Evolutionary conservation across 345 rosid genomes (phyloP), one percentile per base, ranked within the genome.

Genomic region (Mallotus nudiflorus): DNA sequence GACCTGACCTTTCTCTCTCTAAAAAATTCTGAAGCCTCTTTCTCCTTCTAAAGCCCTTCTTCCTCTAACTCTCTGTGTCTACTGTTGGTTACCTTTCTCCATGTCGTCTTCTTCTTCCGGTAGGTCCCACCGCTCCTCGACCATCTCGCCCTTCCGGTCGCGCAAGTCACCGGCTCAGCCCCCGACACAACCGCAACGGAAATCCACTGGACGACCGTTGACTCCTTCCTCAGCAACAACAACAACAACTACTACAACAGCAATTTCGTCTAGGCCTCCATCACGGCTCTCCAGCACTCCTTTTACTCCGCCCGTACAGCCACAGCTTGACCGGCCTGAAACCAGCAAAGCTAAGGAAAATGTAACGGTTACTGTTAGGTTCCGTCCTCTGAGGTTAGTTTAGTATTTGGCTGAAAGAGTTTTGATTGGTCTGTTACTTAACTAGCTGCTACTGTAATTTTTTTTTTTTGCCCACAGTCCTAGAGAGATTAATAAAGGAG

Each of bases 91-190:
- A n/a, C n/a, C 62, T 19, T 49, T 54, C 40, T 59, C 78, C 74
- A 92, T 90, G 98, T 86, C 87, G 96, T 86, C 87, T 42, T 76
- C 69, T 42, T 40, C 80, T 29, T 54, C 75, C n/a, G 67, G 78
- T 67, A 84, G 86, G 87, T 81, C 96, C 28, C 83, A 74, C 73
- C 80, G 87, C 20, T 73, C 91, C 53, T 88, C 68, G 44, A 15
- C 93, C 72, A 88, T 88, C 86, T 88, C 95, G 16, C 96, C 96
- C 54, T 84, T 86, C 81, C 95, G 97, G 70, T 83, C 87, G n/a
- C 96, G 86, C 25, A 87, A 79, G 82, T 82, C 95, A 40, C 81
- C 89, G 67, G 82, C 81, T 42, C 77, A 45, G 71, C 50, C 77
- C 48, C 86, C 82, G 37, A 72, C 82, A 44, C 66, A 75, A 0